These are phyloP conservation scores for Solanum etuberosum DNA, from an alignment of 257 asterid genomes.

Conservation along the genomic window DNA sequence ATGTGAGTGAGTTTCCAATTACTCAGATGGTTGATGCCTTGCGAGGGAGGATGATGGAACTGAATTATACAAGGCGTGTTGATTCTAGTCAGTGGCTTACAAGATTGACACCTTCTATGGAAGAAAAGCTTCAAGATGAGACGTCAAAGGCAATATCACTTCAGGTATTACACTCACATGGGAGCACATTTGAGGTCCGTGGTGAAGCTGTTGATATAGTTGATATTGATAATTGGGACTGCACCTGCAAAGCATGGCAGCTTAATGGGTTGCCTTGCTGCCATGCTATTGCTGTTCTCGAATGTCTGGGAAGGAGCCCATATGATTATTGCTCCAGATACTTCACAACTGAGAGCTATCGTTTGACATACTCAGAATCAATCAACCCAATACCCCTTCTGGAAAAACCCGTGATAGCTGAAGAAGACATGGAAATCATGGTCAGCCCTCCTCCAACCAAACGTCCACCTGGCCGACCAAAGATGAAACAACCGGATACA, in stretches of 20 bases:
- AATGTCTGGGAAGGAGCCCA: slow-evolving; percentile 43
- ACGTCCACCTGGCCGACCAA: slow-evolving; percentile 91
- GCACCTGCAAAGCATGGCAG: slow-evolving; percentile 91
- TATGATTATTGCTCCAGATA: slow-evolving; percentile 71
- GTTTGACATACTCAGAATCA: slow-evolving; percentile 62
- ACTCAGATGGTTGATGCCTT: slow-evolving; percentile 94
- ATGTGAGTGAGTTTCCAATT: slow-evolving; percentile 89
- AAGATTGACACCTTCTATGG: slow-evolving; percentile 70
- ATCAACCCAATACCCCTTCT: slow-evolving; percentile 83
- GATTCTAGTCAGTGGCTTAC: slow-evolving; percentile 78
- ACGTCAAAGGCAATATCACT: slow-evolving; percentile 41
- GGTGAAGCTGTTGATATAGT: slow-evolving; percentile 55
- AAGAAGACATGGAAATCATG: slow-evolving; percentile 37
- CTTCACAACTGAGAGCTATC: slow-evolving; percentile 58
- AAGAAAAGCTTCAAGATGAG: slow-evolving; percentile 78
- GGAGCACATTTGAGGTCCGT: slow-evolving; percentile 60
- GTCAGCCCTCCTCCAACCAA: slow-evolving; percentile 95
- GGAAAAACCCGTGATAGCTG: slow-evolving; percentile 60
- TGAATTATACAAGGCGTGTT: slow-evolving; percentile 59
- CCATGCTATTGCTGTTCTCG: slow-evolving; percentile 72
- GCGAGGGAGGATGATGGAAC: slow-evolving; percentile 90
- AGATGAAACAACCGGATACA: slow-evolving; percentile 62
- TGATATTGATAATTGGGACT: slow-evolving; percentile 70
- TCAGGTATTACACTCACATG: slow-evolving; percentile 34
- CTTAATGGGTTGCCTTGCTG: slow-evolving; percentile 88